Percentiles rank a stretch among this genome's conserved stretches.
These are phyloP conservation scores for Scutellaria galericulata DNA, from an alignment of 257 asterid genomes.

Conservation along the genomic window DNA sequence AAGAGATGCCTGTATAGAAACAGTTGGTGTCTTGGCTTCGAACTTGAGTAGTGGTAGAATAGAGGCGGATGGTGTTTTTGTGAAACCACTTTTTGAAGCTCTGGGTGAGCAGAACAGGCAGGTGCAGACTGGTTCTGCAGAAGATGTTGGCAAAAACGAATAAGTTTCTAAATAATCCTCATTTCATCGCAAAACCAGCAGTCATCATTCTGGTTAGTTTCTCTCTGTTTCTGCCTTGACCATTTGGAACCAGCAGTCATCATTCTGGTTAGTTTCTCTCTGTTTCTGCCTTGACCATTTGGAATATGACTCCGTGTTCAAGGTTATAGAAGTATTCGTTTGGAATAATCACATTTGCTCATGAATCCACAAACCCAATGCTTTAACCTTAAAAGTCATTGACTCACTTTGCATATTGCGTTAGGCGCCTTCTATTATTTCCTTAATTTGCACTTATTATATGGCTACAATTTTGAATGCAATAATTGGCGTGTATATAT, in stretches of 20 bases:
- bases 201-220: conserved; percentile 74
- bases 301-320: not conserved
- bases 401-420: not conserved
- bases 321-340: conserved; percentile 4
- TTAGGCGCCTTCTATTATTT: conserved; percentile 1
- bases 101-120: conserved; percentile 90
- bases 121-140: conserved; percentile 86
- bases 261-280: conserved; percentile 63
- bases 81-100: conserved; percentile 93
- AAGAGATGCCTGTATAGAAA: conserved; percentile 81
- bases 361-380: conserved; percentile 9
- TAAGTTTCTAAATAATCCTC: conserved; percentile 86
- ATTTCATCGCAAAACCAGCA: conserved; percentile 96
- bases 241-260: conserved; percentile 58
- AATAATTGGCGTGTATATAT: not conserved
- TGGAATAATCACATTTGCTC: conserved; percentile 10
- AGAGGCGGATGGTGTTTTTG: conserved; percentile 70
- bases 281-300: conserved; percentile 27
- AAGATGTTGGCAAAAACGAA: conserved; percentile 81
- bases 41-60: conserved; percentile 62
- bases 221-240: conserved; percentile 25
- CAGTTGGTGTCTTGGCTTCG: conserved; percentile 79
- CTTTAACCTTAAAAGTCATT: conserved; percentile 9
- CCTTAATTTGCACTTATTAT: conserved; percentile 71
- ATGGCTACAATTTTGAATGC: conserved; percentile 26